Evolutionary conservation across 2,329 filamentous ascomycete species (phyloP), one percentile per base, ranked within the genome.

Genomic region (Fusarium lateritium): DNA sequence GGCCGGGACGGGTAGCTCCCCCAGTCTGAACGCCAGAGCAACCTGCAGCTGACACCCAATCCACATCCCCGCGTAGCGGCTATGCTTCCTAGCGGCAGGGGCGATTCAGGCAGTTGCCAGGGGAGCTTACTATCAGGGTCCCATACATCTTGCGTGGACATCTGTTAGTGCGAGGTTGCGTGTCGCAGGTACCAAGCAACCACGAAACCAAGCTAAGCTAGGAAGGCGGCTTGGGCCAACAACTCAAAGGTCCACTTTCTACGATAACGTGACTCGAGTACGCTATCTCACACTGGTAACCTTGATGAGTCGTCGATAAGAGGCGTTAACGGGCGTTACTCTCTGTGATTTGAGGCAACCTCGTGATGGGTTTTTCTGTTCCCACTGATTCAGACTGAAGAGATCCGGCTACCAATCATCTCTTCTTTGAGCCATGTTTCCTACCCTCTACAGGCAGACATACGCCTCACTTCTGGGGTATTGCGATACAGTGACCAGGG

Each of bases 261-360:
- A 46, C 63, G 66, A 72, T 65, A 74, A 72, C 63, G 72, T 74
- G 72, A 74, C 70, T 71, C 56, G 43, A 58, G 55, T 49, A 13
- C 46, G 28, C 53, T 64, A 70, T 59, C 49, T 63, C 38, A 62
- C 24, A 44, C 52, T 57, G 62, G 26, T 59, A 59, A 70, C 72
- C 72, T 65, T 74, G 72, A 74, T 74, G 72, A 71, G 60, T 65
- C 62, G 70, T 61, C 46, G 65, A 71, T 71, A 70, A 68, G 65
- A 65, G 56, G 47, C 61, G 59, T 51, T 54, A 50, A 61, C 46
- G 51, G 53, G 58, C 56, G 51, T 56, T 58, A 43, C n/a, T 59
- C 46, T 58, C 46, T 44, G 19, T 21, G 11, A 33, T 43, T 33
- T 14, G 11, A 40, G 10, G 47, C 17, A 42, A 36, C 31, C 60